phyloP scores from a whole-genome alignment of 2,329 filamentous ascomycete genomes.

The Pezizomycotina sp. region DNA sequence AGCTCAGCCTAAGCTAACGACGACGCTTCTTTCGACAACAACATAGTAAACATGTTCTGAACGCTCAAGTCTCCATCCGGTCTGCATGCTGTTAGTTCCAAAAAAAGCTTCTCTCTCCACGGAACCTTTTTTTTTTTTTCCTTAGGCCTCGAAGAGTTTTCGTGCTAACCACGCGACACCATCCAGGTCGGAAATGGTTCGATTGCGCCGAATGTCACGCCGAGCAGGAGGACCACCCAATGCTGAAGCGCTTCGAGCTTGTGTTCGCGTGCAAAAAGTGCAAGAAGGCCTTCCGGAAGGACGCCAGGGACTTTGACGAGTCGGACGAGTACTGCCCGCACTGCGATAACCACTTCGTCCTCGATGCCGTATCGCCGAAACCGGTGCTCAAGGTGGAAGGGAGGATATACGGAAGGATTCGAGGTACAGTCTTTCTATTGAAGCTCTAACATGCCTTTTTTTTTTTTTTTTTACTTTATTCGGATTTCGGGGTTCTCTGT shows the following conservation, averaged over 20 bases:
- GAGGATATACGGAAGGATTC: conserved; percentile 75
- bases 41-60: conserved; percentile 85
- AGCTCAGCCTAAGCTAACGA: too few species aligned
- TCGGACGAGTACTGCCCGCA: conserved; percentile 96
- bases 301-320: conserved; percentile 81
- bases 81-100: conserved; percentile 70
- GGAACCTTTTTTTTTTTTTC: conserved; percentile 1
- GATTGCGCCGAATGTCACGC: conserved; percentile 91
- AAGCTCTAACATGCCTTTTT: not conserved
- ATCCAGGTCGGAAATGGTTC: conserved; percentile 81
- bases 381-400: conserved; percentile 72
- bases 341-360: conserved; percentile 95
- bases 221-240: conserved; percentile 60
- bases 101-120: conserved; percentile 2
- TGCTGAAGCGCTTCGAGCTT: conserved; percentile 72
- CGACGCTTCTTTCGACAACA: too few species aligned
- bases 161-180: conserved; percentile 1
- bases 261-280: conserved; percentile 96
- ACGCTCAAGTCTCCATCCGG: conserved; percentile 91
- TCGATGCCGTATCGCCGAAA: conserved; percentile 75
- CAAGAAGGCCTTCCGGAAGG: conserved; percentile 94
- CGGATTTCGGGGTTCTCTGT: not conserved
- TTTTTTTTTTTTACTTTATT: not conserved
- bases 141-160: not conserved
- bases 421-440: conserved; percentile 32